Conservation (phyloP, 2,329 filamentous ascomycete genomes). For the Aureobasidium melanogenum region DNA sequence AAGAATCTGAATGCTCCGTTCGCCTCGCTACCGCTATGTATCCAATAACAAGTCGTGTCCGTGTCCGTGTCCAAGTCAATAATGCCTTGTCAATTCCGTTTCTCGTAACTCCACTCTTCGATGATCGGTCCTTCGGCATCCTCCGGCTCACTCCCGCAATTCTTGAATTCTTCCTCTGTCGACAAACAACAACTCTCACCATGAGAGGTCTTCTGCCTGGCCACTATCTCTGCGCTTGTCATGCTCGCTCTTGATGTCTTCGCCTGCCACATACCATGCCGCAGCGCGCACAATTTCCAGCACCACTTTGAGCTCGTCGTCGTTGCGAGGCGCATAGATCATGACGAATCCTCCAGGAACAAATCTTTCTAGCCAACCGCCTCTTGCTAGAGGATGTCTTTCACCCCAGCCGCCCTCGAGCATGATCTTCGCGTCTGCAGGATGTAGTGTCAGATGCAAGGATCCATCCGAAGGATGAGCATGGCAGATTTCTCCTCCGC, state of each 20-base stretch:
- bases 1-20: not conserved
- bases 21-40: not conserved
- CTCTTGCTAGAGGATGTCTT: constrained; percentile 55
- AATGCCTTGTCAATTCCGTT: not conserved
- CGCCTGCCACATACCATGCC: constrained; percentile 55
- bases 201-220: not conserved
- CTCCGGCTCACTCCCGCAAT: not conserved
- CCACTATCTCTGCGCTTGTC: constrained; percentile 12
- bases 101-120: not conserved
- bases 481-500: constrained; percentile 74
- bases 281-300: constrained; percentile 64
- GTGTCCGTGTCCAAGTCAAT: not conserved
- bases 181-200: not conserved
- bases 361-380: constrained; percentile 56
- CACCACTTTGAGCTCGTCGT: constrained; percentile 58
- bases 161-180: not conserved
- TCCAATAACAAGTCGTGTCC: not conserved
- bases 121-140: not conserved
- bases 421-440: constrained; percentile 63
- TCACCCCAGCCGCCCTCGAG: constrained; percentile 74
- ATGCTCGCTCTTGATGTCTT: constrained; percentile 19
- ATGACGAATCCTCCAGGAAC: constrained; percentile 69
- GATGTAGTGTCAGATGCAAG: constrained; percentile 73
- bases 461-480: constrained; percentile 68
- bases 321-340: constrained; percentile 69